Percentiles rank a stretch among this genome's conserved stretches.
Conservation (phyloP, 192 early-diverging fungal genomes). For the Coemansia sp. region DNA sequence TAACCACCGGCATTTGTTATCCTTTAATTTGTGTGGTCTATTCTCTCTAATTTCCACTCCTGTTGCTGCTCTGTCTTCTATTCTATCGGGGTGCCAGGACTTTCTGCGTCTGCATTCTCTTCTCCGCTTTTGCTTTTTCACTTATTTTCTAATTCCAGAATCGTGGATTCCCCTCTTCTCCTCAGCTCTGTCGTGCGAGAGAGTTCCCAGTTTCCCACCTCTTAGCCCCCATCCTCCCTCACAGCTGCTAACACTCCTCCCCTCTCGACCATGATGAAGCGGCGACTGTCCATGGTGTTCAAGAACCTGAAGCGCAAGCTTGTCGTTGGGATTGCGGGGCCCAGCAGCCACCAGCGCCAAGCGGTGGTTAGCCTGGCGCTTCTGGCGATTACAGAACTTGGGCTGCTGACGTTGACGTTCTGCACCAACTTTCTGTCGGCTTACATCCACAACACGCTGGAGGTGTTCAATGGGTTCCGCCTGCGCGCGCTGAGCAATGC, state of each 20-base stretch:
- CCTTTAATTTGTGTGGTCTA: constrained; percentile 3
- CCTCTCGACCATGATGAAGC: no score
- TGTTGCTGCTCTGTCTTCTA: neutral
- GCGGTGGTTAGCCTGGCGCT: constrained; percentile 48
- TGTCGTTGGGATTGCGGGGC: constrained; percentile 47
- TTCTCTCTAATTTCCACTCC: constrained; percentile 4
- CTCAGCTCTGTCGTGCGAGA: no score
- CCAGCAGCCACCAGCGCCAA: constrained; percentile 49
- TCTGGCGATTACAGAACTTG: constrained; percentile 48
- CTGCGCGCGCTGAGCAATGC: constrained; percentile 52
- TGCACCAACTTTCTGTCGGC: constrained; percentile 56
- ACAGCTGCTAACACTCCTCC: constrained; percentile 3
- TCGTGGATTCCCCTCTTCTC: neutral
- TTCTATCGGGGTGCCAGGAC: neutral
- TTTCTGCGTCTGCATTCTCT: neutral
- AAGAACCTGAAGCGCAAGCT: constrained; percentile 48
- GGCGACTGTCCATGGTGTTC: constrained; percentile 43
- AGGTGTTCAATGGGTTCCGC: constrained; percentile 51
- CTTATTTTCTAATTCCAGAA: constrained; percentile 7
- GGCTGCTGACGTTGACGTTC: constrained; percentile 52
- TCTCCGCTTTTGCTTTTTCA: neutral
- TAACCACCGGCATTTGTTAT: constrained; percentile 4
- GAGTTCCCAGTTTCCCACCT: no score
- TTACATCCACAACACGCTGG: constrained; percentile 52
- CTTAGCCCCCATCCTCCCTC: neutral